Evolutionary conservation across 805 yeast genomes (phyloP).

Genomic region (Candida maltosa): DNA sequence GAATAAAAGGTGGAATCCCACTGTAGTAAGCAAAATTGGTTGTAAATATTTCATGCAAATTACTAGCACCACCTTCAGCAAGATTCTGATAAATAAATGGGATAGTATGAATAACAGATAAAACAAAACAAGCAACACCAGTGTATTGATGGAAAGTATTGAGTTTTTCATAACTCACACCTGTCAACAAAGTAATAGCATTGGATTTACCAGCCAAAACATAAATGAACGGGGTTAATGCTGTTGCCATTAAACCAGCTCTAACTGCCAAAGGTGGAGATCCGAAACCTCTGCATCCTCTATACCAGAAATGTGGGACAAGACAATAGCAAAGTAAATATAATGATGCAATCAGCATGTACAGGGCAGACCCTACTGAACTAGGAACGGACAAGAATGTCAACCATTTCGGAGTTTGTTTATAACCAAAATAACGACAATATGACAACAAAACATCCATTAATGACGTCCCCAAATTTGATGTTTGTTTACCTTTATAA

Average conservation of each 20-base stretch:
- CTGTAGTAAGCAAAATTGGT: conserved; percentile 21
- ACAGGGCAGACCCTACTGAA: conserved; percentile 36
- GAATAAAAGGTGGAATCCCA: conserved; percentile 50
- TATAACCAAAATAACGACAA: conserved; percentile 34
- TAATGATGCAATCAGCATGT: conserved; percentile 27
- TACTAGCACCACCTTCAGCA: conserved; percentile 46
- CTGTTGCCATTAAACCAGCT: conserved; percentile 49
- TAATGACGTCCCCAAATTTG: conserved; percentile 15
- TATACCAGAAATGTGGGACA: conserved; percentile 49
- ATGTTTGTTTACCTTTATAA: conserved; percentile 11
- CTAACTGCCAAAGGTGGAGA: conserved; percentile 57
- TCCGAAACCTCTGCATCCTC: conserved; percentile 54
- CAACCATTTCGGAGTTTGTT: conserved; percentile 23
- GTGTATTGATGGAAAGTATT: conserved; percentile 50
- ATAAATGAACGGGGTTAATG: conserved; percentile 48
- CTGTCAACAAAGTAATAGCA: conserved; percentile 46
- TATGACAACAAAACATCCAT: conserved; percentile 28
- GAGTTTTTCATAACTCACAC: conserved; percentile 53
- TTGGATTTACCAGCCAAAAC: conserved; percentile 53
- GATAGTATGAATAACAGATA: conserved; percentile 47
- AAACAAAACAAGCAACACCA: conserved; percentile 38
- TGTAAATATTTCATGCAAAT: conserved; percentile 13
- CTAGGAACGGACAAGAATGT: conserved; percentile 28
- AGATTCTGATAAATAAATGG: conserved; percentile 46
- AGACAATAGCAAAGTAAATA: conserved; percentile 35